Base-by-base conservation (phyloP, 2,329 filamentous ascomycete genomes). In the Monosporascus sp. region DNA sequence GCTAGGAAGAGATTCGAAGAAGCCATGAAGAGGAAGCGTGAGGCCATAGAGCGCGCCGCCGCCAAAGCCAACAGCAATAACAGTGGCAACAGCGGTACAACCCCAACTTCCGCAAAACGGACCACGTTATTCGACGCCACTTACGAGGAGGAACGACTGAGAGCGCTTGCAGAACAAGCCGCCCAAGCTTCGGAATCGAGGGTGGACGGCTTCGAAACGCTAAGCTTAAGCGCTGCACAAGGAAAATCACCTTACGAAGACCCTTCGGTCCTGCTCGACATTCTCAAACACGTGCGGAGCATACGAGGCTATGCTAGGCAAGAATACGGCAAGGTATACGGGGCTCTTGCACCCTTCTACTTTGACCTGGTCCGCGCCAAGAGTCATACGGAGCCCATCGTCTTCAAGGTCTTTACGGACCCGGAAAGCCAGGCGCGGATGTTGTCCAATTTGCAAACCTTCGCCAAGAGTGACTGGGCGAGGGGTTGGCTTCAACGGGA, bases 341-440 rank as follows among this genome's bases (percentile, higher is more conserved):
- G 85, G n/a, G 88, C 89, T 4, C 72, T 99, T 60, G 89, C 86
- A 11, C 92, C 92, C 0, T 93, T 95, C 62, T 99, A 97, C 71
- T 83, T 84, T 58, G 90, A 99, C 67, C 80, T 97, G 42, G 83
- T 82, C 37, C 79, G 76, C 56, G 85, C 86, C 2, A 83, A 78
- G 72, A 89, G 76, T 57, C 90, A 88, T 72, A 83, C 88, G 15
- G 88, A 97, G 59, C 90, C 89, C 6, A 78, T 90, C 36, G 77
- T 97, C 8, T 99, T 97, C 71, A 84, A 88, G 62, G 88, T 87
- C 11, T 97, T 95, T 66, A 81, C 85, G 42, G 88, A 96, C 60
- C 93, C 94, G 0, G 89, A 96, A 68, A 83, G 91, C 53, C 94
- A 97, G 72, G 94, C 94, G 7, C 84, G 85, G 64, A 94, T 99